Evolutionary conservation across 768 basidiomycete genomes (phyloP), one percentile per base, ranked within the genome.

Genomic region (Leucosporidium scottii): DNA sequence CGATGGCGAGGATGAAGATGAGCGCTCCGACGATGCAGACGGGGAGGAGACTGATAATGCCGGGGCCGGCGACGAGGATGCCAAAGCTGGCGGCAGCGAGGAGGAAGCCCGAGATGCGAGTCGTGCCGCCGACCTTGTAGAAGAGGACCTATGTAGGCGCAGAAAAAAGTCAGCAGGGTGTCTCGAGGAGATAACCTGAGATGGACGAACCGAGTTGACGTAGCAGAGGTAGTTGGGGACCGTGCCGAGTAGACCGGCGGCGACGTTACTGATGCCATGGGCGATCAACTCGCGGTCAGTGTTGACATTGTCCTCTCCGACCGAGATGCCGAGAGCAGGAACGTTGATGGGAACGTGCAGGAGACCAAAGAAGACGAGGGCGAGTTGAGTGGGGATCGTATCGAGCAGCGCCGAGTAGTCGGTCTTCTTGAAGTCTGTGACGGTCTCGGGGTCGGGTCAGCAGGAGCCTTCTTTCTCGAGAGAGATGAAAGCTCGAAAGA

Each of bases 1-100:
- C 94, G 60, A 97, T 84, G 0, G 93, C 96, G 44, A 98, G 83
- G 13, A 96, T 92, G 72, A 92, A 93, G 69, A 98, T 97, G 64
- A 99, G 81, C 3, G 74, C 74, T 1, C 73, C 74, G 30, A 76
- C 75, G 48, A 76, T 71, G 62, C 71, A 74, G 30, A 76, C 67
- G n/a, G 75, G 75, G 4, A 99, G 87, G 83, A 97, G 20, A 27
- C 90, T 89, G 70, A 99, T 94, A 0, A 92, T 90, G 0, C 85
- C 85, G 0, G 93, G 92, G 4, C 94, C 94, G 48, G 91, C 80
- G 39, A 92, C 78, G 67, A 98, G 81, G 54, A 99, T 79, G 1
- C 78, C 10, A 81, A 81, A 34, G 4, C 89, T 93, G 9, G 86
- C 87, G 15, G 84, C 76, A 1, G 90, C 92, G 21, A 99, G 85